Percentiles rank a stretch among this genome's conserved stretches.
Conservation (phyloP, 805 yeast species). For the Monosporozyma unispora region DNA sequence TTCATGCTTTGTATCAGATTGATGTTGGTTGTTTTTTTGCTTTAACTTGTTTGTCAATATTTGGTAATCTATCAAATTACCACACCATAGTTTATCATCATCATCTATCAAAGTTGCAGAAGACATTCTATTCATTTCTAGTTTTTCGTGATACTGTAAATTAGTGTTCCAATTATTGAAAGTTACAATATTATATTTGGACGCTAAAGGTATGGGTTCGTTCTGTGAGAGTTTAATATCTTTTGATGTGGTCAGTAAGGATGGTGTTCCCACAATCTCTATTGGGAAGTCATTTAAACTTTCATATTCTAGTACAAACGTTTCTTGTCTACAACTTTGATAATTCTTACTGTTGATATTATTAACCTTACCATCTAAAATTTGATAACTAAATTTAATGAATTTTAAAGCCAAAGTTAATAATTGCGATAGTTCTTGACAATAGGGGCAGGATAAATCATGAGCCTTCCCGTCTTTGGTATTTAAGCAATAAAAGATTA, state of each 20-base stretch:
- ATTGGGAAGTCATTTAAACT: slow-evolving; percentile 14
- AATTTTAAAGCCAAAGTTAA: slow-evolving; percentile 37
- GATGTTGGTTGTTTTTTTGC: neutral
- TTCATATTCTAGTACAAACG: slow-evolving; percentile 10
- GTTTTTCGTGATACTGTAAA: slow-evolving; percentile 59
- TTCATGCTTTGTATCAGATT: neutral
- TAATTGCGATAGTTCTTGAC: slow-evolving; percentile 29
- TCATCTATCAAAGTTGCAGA: slow-evolving; percentile 52
- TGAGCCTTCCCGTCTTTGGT: slow-evolving; percentile 14
- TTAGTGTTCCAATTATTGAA: slow-evolving; percentile 61
- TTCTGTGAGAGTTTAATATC: slow-evolving; percentile 10
- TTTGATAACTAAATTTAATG: slow-evolving; percentile 10
- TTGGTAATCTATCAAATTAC: slow-evolving; percentile 70
- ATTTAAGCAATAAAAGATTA: slow-evolving; percentile 63
- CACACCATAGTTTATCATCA: slow-evolving; percentile 57
- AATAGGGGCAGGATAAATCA: slow-evolving; percentile 18
- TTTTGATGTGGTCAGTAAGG: slow-evolving; percentile 7
- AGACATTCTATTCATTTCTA: slow-evolving; percentile 80
- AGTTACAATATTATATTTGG: slow-evolving; percentile 34
- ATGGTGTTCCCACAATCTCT: slow-evolving; percentile 22
- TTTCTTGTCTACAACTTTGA: slow-evolving; percentile 1
- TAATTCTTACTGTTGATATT: neutral
- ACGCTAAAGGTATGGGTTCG: slow-evolving; percentile 14
- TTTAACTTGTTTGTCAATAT: slow-evolving; percentile 18
- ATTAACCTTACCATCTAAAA: neutral